Evolutionary conservation across 2,329 filamentous ascomycete species (phyloP).

Genomic region (Zasmidium cellare): DNA sequence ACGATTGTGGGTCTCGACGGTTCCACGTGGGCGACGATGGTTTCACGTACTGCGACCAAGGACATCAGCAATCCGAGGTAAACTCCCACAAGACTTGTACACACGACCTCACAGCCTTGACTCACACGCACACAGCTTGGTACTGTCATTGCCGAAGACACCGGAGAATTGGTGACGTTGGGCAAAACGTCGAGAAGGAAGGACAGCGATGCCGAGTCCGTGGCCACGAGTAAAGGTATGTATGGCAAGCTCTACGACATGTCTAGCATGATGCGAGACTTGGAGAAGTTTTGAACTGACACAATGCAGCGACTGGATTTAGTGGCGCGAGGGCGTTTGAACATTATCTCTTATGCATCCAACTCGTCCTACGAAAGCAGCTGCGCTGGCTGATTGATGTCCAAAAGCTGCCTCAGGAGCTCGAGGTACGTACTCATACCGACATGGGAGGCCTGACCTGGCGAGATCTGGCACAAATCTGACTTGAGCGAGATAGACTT

Average conservation of each 20-base stretch:
- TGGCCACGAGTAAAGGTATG: conserved; percentile 20
- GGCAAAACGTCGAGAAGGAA: conserved; percentile 31
- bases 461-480: not conserved
- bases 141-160: conserved; percentile 34
- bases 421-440: conserved; percentile 59
- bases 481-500: conserved; percentile 13
- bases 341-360: conserved; percentile 80
- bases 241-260: conserved; percentile 4
- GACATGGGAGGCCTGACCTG: not conserved
- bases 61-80: conserved; percentile 73
- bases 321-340: conserved; percentile 69
- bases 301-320: conserved; percentile 37
- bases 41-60: conserved; percentile 74
- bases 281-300: conserved; percentile 11
- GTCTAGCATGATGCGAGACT: not conserved
- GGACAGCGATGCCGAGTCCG: conserved; percentile 33
- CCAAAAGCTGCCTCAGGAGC: conserved; percentile 66
- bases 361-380: conserved; percentile 83
- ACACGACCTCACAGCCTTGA: not conserved
- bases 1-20: conserved; percentile 67
- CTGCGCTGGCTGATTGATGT: conserved; percentile 68
- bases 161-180: conserved; percentile 28
- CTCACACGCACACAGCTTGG: conserved; percentile 26
- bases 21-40: conserved; percentile 73
- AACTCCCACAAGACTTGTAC: conserved; percentile 1